A percentile compares a stretch with the other conserved stretches of the same genome.
Conservation (phyloP, 1,284 basidiomycete genomes). For the Ustilago tritici region DNA sequence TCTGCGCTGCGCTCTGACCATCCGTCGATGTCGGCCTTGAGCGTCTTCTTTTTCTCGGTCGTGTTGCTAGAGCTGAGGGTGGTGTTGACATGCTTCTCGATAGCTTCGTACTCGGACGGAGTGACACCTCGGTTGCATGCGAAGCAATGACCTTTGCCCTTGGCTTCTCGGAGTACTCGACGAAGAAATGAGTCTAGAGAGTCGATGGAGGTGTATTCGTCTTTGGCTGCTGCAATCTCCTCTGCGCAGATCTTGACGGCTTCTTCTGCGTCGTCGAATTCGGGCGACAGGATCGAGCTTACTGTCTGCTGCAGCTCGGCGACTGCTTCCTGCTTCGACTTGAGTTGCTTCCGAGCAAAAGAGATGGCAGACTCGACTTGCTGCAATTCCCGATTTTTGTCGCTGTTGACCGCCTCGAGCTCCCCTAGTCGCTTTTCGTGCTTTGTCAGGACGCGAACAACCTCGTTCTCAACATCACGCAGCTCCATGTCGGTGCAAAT, state of each 20-base stretch:
- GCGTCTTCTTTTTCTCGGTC: slow-evolving; percentile 74
- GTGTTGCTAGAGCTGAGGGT: slow-evolving; percentile 66
- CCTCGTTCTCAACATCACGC: slow-evolving; percentile 79
- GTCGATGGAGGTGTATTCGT: slow-evolving; percentile 66
- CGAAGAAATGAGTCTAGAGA: slow-evolving; percentile 75
- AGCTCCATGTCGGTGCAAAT: slow-evolving; percentile 75
- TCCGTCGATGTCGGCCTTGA: slow-evolving; percentile 75
- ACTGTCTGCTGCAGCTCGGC: slow-evolving; percentile 72
- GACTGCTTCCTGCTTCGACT: slow-evolving; percentile 72
- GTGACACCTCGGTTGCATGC: slow-evolving; percentile 81
- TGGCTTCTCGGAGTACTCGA: slow-evolving; percentile 76
- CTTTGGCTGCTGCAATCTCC: slow-evolving; percentile 71
- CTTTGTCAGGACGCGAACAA: slow-evolving; percentile 73
- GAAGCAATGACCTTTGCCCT: slow-evolving; percentile 78
- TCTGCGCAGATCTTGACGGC: slow-evolving; percentile 75
- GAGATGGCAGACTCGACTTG: slow-evolving; percentile 57
- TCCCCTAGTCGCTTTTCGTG: slow-evolving; percentile 51
- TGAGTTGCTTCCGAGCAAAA: slow-evolving; percentile 72
- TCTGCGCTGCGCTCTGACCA: slow-evolving; percentile 57
- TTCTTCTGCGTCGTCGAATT: slow-evolving; percentile 72
- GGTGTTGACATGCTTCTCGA: slow-evolving; percentile 66
- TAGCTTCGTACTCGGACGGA: slow-evolving; percentile 73
- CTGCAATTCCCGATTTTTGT: slow-evolving; percentile 48
- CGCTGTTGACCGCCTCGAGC: slow-evolving; percentile 41
- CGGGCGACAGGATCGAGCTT: slow-evolving; percentile 71